Evolutionary conservation across 1,284 basidiomycete species (phyloP).

Genomic region (Moesziomyces sp.): DNA sequence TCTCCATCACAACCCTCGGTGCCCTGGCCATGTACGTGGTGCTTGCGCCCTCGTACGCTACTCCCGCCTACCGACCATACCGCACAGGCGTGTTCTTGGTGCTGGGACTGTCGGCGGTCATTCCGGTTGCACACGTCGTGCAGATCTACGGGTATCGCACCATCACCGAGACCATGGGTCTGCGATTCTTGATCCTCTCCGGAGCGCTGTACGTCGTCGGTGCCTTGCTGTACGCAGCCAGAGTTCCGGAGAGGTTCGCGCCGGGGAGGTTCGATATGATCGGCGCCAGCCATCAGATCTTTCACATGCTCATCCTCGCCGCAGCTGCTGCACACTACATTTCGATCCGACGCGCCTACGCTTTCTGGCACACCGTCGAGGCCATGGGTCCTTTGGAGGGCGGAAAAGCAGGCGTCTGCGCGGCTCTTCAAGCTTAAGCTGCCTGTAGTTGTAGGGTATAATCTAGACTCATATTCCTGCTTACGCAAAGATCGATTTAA

Average conservation of each 20-base stretch:
- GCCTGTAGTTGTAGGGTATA: background rate
- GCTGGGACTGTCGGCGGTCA: slow-evolving; percentile 78
- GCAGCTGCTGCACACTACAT: slow-evolving; percentile 81
- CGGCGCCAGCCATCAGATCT: slow-evolving; percentile 69
- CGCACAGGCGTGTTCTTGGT: slow-evolving; percentile 83
- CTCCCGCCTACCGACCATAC: slow-evolving; percentile 79
- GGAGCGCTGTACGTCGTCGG: slow-evolving; percentile 60
- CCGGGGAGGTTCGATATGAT: slow-evolving; percentile 85
- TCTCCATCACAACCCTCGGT: slow-evolving; percentile 74
- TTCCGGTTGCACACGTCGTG: slow-evolving; percentile 78
- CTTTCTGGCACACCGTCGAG: slow-evolving; percentile 65
- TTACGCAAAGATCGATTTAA: background rate
- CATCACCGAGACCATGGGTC: slow-evolving; percentile 58
- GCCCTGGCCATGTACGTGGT: slow-evolving; percentile 80
- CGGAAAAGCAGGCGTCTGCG: slow-evolving; percentile 40
- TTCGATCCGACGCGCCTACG: slow-evolving; percentile 54
- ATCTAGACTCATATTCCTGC: background rate
- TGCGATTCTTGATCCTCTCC: slow-evolving; percentile 48
- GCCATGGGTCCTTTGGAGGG: slow-evolving; percentile 6
- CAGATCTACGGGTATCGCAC: slow-evolving; percentile 69
- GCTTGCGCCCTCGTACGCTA: slow-evolving; percentile 80
- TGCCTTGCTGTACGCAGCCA: slow-evolving; percentile 72
- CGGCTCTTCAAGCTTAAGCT: slow-evolving; percentile 25
- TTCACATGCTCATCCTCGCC: slow-evolving; percentile 82
- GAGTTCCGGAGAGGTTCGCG: slow-evolving; percentile 81